phyloP scores from a whole-genome alignment of 129 eudicot genomes.

The Flaveria ramosissima region DNA sequence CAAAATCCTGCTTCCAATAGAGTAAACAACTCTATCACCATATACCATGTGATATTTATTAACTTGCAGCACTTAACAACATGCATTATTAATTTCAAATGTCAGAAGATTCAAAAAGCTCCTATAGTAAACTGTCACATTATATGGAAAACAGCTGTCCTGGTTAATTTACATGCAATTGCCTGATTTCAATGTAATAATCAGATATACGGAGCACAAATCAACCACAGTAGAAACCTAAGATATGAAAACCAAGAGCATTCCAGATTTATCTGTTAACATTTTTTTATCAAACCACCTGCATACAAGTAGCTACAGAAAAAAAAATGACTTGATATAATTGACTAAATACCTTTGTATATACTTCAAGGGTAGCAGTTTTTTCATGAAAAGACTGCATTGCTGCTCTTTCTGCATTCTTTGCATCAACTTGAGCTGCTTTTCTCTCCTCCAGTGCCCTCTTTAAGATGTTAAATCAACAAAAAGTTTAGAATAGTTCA shows the following conservation, averaged over 20 bases:
- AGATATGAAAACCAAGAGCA: conserved; percentile 9
- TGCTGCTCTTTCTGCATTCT: conserved; percentile 79
- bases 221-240: neutral
- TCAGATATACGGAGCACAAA: neutral
- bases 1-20: conserved; percentile 3
- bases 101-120: neutral
- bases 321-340: neutral
- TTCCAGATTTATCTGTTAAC: conserved; percentile 7
- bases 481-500: neutral
- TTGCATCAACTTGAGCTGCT: conserved; percentile 52
- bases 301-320: conserved; percentile 1
- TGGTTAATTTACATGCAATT: neutral
- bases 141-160: neutral
- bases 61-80: neutral
- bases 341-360: conserved; percentile 58
- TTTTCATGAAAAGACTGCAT: conserved; percentile 72
- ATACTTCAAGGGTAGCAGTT: conserved; percentile 65
- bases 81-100: neutral
- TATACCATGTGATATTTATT: neutral
- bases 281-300: neutral
- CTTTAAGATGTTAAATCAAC: conserved; percentile 40
- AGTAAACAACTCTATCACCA: neutral
- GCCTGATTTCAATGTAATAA: neutral
- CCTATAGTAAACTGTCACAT: neutral
- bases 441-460: conserved; percentile 86